These are phyloP conservation scores for Flagelloscypha sp. DNA, from an alignment of 768 basidiomycete genomes.

Conservation along the genomic window DNA sequence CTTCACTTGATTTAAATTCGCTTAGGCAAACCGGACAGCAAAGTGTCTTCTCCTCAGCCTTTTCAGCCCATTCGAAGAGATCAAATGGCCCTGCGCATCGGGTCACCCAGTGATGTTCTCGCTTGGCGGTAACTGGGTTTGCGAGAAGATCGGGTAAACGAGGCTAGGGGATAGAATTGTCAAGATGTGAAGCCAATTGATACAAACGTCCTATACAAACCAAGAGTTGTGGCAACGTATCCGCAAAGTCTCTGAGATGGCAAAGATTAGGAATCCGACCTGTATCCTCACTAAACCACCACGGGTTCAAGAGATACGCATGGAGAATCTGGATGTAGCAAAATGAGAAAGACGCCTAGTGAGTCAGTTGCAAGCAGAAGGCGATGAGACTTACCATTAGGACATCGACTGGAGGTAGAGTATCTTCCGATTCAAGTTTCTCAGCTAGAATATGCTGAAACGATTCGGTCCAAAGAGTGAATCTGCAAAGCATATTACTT, in stretches of 20 bases:
- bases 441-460: constrained; percentile 12
- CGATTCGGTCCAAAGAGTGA: too few relatives aligned
- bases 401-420: constrained; percentile 28
- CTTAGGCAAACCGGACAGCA: constrained; percentile 22
- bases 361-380: too few relatives aligned
- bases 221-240: constrained; percentile 11
- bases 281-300: constrained; percentile 28
- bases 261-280: constrained; percentile 14
- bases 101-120: constrained; percentile 12
- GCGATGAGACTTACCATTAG: constrained; percentile 22
- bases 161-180: constrained; percentile 3
- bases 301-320: constrained; percentile 24
- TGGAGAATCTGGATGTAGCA: constrained; percentile 23
- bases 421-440: constrained; percentile 6
- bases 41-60: constrained; percentile 12
- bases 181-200: background rate
- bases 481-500: too few relatives aligned
- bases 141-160: background rate
- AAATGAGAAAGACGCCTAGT: background rate
- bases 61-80: constrained; percentile 9
- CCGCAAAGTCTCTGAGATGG: constrained; percentile 15
- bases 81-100: constrained; percentile 15
- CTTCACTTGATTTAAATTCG: constrained; percentile 19
- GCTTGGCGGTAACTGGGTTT: constrained; percentile 6
- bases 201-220: constrained; percentile 8